Conservation (phyloP, 768 basidiomycete species). For the Agaricus bisporus region DNA sequence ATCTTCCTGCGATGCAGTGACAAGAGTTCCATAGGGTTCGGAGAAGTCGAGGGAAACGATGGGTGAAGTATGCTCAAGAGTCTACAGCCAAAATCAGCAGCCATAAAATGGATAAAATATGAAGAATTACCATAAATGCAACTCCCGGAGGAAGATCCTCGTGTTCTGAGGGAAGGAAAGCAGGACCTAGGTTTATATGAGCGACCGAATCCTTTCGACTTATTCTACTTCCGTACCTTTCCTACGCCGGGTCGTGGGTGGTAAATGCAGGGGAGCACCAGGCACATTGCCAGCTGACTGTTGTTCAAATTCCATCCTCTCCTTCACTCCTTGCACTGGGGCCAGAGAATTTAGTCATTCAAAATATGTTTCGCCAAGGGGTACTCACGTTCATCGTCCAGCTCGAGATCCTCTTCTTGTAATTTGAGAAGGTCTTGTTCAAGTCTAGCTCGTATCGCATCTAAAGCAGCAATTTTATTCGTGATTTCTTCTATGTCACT, state of each 20-base stretch:
- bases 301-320: constrained; percentile 66
- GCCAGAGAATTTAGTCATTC: not conserved
- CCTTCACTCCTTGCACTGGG: constrained; percentile 84
- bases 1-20: constrained; percentile 83
- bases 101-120: constrained; percentile 6
- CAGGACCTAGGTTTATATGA: constrained; percentile 54
- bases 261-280: constrained; percentile 31
- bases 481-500: constrained; percentile 87
- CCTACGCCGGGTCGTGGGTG: constrained; percentile 60
- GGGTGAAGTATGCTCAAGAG: constrained; percentile 75
- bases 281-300: constrained; percentile 17
- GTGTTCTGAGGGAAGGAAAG: constrained; percentile 95
- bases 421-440: constrained; percentile 79
- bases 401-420: constrained; percentile 92
- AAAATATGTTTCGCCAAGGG: constrained; percentile 8
- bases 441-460: constrained; percentile 71
- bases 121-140: constrained; percentile 82
- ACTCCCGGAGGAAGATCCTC: constrained; percentile 91
- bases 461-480: constrained; percentile 81
- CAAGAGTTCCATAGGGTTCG: constrained; percentile 92
- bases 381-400: constrained; percentile 89
- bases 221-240: constrained; percentile 42
- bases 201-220: constrained; percentile 1
- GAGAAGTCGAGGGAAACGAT: constrained; percentile 91
- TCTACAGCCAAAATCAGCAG: constrained; percentile 37